Conservation (phyloP, 305 asterid species). For the Salvia sclarea region DNA sequence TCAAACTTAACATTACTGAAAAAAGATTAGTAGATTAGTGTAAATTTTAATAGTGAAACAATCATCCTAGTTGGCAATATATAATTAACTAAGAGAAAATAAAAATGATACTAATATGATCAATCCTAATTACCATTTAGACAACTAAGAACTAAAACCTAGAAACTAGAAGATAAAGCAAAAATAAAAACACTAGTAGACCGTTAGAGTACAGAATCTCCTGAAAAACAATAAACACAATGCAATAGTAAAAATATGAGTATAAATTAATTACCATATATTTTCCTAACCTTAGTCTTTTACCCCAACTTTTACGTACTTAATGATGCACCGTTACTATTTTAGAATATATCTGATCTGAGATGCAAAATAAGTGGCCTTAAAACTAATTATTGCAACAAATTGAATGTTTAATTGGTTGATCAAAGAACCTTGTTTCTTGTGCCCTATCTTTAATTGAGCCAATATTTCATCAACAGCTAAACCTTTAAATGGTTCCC, state of each 20-base stretch:
- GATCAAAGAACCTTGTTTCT: constrained; percentile 32
- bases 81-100: too few species aligned
- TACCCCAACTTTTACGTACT: constrained; percentile 3
- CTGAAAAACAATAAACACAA: background rate
- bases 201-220: background rate
- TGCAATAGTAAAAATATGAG: background rate
- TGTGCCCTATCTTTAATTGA: constrained; percentile 35
- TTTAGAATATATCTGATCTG: background rate
- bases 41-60: background rate
- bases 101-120: too few species aligned
- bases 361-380: constrained; percentile 26
- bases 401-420: constrained; percentile 33
- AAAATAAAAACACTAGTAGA: background rate
- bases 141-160: too few species aligned
- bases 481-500: constrained; percentile 24
- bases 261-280: background rate
- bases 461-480: constrained; percentile 39
- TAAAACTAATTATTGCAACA: constrained; percentile 28
- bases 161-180: background rate
- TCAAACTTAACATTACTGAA: too few species aligned
- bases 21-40: too few species aligned
- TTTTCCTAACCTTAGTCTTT: background rate
- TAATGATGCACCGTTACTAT: background rate
- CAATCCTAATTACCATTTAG: background rate
- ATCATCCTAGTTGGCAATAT: background rate